Conservation (phyloP, 2,329 filamentous ascomycete species). For the Ophidiomyces ophidiicola region DNA sequence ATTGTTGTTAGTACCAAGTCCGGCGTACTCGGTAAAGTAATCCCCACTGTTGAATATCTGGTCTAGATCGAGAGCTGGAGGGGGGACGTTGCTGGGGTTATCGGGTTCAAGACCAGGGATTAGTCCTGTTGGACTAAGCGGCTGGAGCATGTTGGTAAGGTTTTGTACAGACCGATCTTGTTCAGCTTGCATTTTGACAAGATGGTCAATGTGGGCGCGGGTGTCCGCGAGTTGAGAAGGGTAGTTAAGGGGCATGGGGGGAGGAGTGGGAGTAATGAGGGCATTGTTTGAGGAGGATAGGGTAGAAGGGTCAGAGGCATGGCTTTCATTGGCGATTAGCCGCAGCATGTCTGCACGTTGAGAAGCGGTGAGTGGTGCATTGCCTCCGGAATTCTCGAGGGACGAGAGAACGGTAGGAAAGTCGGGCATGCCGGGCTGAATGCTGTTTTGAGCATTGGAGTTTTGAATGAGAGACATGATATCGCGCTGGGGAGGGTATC, state of each 20-base stretch:
- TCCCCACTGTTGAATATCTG: conserved; percentile 46
- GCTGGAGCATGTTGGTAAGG: conserved; percentile 60
- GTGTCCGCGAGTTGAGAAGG: conserved; percentile 48
- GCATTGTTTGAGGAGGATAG: conserved; percentile 41
- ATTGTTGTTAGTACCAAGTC: conserved; percentile 21
- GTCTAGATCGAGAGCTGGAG: conserved; percentile 43
- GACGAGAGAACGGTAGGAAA: conserved; percentile 37
- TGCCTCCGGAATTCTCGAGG: conserved; percentile 33
- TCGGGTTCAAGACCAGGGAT: conserved; percentile 52
- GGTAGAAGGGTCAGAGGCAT: conserved; percentile 29
- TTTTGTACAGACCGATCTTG: conserved; percentile 67
- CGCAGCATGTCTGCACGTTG: conserved; percentile 39
- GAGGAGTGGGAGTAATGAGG: conserved; percentile 43
- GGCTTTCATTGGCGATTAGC: conserved; percentile 37
- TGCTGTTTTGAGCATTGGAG: conserved; percentile 33
- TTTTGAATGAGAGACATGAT: conserved; percentile 40
- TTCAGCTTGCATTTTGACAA: conserved; percentile 66
- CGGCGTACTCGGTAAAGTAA: conserved; percentile 39
- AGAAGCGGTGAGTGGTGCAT: conserved; percentile 31
- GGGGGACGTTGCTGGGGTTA: conserved; percentile 29
- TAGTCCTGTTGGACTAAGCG: conserved; percentile 65
- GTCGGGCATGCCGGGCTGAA: conserved; percentile 29
- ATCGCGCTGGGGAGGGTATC: conserved; percentile 27
- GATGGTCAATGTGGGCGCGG: conserved; percentile 61
- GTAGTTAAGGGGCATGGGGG: conserved; percentile 42